Conservation (phyloP, 1,284 basidiomycete genomes). For the Porodaedalea pini region DNA sequence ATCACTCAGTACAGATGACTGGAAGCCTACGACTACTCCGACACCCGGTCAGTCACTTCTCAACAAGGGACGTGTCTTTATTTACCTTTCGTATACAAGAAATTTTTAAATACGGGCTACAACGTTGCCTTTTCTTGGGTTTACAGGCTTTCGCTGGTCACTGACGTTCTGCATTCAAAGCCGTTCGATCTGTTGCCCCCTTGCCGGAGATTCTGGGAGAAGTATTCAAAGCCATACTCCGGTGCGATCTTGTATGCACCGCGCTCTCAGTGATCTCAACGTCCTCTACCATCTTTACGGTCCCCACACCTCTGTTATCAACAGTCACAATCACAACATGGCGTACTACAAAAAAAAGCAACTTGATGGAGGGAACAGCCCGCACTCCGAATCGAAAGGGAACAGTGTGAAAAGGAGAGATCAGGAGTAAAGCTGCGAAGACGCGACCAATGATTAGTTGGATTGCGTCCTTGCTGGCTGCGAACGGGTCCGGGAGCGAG, state of each 20-base stretch:
- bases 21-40: constrained; percentile 57
- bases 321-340: constrained; percentile 16
- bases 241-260: constrained; percentile 58
- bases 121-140: constrained; percentile 37
- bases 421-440: too few species aligned
- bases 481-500: too few species aligned
- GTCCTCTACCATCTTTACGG: constrained; percentile 34
- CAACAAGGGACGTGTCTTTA: constrained; percentile 52
- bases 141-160: neutral
- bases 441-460: too few species aligned
- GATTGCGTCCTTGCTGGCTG: too few species aligned
- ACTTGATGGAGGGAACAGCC: too few species aligned
- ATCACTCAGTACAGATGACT: constrained; percentile 45
- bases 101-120: constrained; percentile 71
- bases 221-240: constrained; percentile 54
- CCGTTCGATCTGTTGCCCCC: constrained; percentile 56
- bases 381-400: too few species aligned
- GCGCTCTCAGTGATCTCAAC: constrained; percentile 40
- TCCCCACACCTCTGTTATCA: constrained; percentile 24
- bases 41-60: constrained; percentile 63
- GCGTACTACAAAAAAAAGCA: too few species aligned
- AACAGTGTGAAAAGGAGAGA: too few species aligned
- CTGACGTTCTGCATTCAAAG: too few species aligned
- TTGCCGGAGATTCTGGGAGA: constrained; percentile 68
- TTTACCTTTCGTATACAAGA: constrained; percentile 67